Percentiles rank a stretch among this genome's conserved stretches.
Conservation (phyloP, 352 stramenopile genomes). For the Phytophthora cactorum region DNA sequence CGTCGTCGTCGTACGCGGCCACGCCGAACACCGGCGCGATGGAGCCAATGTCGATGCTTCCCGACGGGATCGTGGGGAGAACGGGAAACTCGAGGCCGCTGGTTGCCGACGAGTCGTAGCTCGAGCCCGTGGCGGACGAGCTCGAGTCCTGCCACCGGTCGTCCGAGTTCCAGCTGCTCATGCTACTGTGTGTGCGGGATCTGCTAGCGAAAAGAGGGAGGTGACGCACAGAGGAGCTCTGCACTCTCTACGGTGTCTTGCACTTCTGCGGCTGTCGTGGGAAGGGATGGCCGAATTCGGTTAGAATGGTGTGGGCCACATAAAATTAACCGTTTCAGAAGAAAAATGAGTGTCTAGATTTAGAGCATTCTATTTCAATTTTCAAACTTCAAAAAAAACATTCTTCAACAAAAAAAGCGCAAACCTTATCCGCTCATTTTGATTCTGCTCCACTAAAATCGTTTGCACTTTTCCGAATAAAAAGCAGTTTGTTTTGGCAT, state of each 20-base stretch:
- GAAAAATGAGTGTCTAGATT: no score
- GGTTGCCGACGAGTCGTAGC: slow-evolving; percentile 52
- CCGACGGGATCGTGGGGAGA: slow-evolving; percentile 74
- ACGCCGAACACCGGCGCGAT: slow-evolving; percentile 91
- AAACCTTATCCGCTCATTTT: no score
- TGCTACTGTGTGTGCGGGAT: slow-evolving; percentile 20
- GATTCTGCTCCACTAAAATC: no score
- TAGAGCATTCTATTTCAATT: no score
- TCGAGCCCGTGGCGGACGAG: slow-evolving; percentile 38
- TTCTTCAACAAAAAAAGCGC: no score
- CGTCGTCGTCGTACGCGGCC: slow-evolving; percentile 77
- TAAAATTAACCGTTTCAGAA: slow-evolving; percentile 8
- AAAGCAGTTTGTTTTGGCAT: no score
- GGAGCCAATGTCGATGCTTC: slow-evolving; percentile 79
- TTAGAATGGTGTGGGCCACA: slow-evolving; percentile 24
- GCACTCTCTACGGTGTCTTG: slow-evolving; percentile 3
- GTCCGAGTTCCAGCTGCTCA: slow-evolving; percentile 74
- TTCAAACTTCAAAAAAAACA: no score
- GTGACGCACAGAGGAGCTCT: background rate
- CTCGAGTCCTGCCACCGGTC: slow-evolving; percentile 79
- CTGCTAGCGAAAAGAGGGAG: slow-evolving; percentile 5
- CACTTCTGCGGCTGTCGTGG: slow-evolving; percentile 13
- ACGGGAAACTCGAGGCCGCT: slow-evolving; percentile 74
- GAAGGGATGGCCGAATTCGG: slow-evolving; percentile 3
- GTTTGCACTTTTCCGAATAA: no score